Base-by-base conservation (phyloP, 164 flowering plant genomes). In the Vitis labrusca region DNA sequence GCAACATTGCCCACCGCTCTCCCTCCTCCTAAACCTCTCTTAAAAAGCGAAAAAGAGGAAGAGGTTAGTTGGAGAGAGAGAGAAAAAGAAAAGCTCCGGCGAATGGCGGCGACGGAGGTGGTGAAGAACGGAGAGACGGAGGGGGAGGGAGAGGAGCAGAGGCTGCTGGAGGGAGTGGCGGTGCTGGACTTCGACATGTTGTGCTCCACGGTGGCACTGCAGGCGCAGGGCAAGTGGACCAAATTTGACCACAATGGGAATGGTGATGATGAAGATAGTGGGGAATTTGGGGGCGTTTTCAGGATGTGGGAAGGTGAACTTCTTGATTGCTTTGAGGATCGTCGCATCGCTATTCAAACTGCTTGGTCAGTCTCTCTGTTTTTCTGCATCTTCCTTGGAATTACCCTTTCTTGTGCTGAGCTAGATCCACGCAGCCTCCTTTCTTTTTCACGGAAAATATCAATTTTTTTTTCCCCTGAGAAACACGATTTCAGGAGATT, bases 261-360 rank as follows among this genome's bases (percentile, higher is more conserved):
- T 16, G 68, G 56, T 13, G 76, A 50, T 0, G 85, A 76, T 10
- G 81, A 19, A 2, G 75, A 53, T 4, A 80, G 58, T 13, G 80
- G 73, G 4, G 94, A 82, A 0, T 64, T 67, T n/a, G 89, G 86
- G 9, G 98, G 95, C 9, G 91, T 90, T 16, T 83, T 88, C 64
- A 85, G 98, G 88, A 85, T 94, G 97, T 94, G 98, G 98, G 98
- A 94, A 77, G 98, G 98, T 44, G 92, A 87, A 49, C 79, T 94
- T 50, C 78, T 86, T 17, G 93, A 92, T 80, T 94, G 92, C 84
- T 87, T 88, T 14, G 94, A 86, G 14, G 96, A 94, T 75, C 91
- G 85, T 29, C 87, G 88, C 29, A 73, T 94, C 70, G 92, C 90
- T 59, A 51, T 92, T 11, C 82, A 94, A 84, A 77, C 97, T 9